Base-by-base conservation (phyloP, 768 basidiomycete species). In the Lactarius evosmus region DNA sequence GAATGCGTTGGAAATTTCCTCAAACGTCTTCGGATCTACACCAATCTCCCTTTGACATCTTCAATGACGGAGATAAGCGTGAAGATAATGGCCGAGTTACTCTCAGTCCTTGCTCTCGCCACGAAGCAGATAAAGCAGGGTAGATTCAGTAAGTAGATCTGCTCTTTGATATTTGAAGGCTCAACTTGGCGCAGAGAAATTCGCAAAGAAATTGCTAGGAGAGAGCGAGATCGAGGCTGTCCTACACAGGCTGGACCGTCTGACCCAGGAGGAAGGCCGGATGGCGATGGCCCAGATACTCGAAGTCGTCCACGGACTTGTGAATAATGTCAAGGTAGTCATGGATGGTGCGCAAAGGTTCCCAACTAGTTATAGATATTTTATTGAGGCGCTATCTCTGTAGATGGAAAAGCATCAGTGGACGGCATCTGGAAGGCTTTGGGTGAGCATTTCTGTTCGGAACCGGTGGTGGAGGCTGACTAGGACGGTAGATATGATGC, bases 1-100 rank as follows among this genome's bases (percentile, higher is more conserved):
- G 52, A 54, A 41, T 54, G 38, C 4, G 19, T 61, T 8, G 41
- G 41, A 11, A 51, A 54, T 14, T 54, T 61, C 32, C 52, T 61
- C 9, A 36, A 25, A 16, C 60, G 40, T 41, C 53, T 61, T 22
- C 30, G 46, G 9, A 49, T 61, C 16, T 61, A 61, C 29, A 40
- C 32, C 14, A 32, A 46, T 6, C 3, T 54, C 12, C 52, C 60
- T 1, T 33, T 32, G 2, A 61, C 52, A 1, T 6, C 40, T 4
- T 32, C 17, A 1, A 32, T 61, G 41, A 32, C 40, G 4, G 44
- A 25, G 19, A 49, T 55, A 5, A 32, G 54, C 16, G 60, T 54
- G 14, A 44, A 55, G 16, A 61, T 55, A 14, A 32, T 62, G 27
- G 33, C 32, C 4, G 61, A 61, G 51, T 6, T 61, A 0, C 60